A percentile compares a stretch with the other conserved stretches of the same genome.
Evolutionary conservation across 305 asterid species (phyloP).

Genomic region (Nicotiana rustica): DNA sequence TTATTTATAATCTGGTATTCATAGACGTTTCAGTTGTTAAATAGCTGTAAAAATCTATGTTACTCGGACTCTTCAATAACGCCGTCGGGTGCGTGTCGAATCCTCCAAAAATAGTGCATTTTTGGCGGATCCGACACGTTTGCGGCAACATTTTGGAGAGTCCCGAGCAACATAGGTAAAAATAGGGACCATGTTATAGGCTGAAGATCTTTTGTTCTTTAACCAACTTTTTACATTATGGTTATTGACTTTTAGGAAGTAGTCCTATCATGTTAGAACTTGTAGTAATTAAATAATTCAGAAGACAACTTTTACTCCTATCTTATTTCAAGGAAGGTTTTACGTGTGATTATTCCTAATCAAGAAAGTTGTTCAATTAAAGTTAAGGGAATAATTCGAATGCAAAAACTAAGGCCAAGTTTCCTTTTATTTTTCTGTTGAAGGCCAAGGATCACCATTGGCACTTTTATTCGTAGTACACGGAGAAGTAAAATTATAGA

Average conservation of each 20-base stretch:
- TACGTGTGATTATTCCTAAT: not conserved
- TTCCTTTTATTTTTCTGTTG: no score
- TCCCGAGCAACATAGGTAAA: not conserved
- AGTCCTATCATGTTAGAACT: not conserved
- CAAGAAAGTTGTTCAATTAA: not conserved
- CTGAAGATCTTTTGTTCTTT: not conserved
- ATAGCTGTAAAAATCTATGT: not conserved
- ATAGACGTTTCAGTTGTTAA: not conserved
- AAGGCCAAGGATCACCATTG: no score
- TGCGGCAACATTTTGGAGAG: no score
- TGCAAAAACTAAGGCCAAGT: not conserved
- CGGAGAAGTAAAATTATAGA: not conserved
- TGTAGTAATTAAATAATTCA: not conserved
- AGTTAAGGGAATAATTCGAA: not conserved
- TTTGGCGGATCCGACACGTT: no score
- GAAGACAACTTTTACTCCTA: not conserved
- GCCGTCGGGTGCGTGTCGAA: no score
- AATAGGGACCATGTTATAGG: not conserved
- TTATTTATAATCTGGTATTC: not conserved
- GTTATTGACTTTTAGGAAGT: not conserved
- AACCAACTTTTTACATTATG: not conserved
- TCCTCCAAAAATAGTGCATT: no score
- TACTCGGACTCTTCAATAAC: no score
- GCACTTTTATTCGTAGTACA: not conserved
- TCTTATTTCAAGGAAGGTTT: not conserved